Base-by-base conservation (phyloP, 331 rosid species). In the Stylosanthes scabra region DNA sequence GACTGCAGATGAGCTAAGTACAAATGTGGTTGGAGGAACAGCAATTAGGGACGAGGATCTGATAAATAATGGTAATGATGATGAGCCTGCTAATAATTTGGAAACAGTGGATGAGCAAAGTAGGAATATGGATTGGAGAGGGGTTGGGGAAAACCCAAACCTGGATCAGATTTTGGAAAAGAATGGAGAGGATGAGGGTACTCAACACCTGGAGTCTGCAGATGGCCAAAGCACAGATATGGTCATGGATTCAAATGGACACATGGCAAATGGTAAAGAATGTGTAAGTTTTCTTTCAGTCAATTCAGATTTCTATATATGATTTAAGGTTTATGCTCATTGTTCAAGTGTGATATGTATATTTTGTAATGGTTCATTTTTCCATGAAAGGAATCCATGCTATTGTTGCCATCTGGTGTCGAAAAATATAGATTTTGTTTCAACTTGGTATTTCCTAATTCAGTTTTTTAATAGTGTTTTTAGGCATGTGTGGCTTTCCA, bases 201-300 rank as follows among this genome's bases (percentile, higher is more conserved):
- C n/a, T 55, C 77, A 40, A 10, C 70, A 77, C 72, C 42, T 60
- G 41, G 85, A 75, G 70, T 42, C 70, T 27, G 45, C 74, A 46
- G 82, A 78, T 58, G 79, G 47, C 69, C 74, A 66, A 57, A 79
- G 57, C 51, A 64, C 41, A 39, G 65, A 55, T 60, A 64, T 59
- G 28, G 3, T n/a, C 57, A n/a, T 51, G 55, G 73, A 57, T 73
- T 80, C 59, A 11, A 78, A 63, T 68, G 75, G 78, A 56, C 82
- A 77, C 67, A 75, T 58, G 71, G 29, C 50, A 63, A 85, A 89
- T 76, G 89, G 79, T 71, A 71, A 74, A 59, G 83, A 86, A 70
- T 72, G 73, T 50, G 97, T 91, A 87, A 87, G 89, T 81, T 86
- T 73, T 52, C 74, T 66, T 75, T 75, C 75, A n/a, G 61, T 15